Conservation (phyloP, 2,329 filamentous ascomycete genomes). For the Fusarium redolens region DNA sequence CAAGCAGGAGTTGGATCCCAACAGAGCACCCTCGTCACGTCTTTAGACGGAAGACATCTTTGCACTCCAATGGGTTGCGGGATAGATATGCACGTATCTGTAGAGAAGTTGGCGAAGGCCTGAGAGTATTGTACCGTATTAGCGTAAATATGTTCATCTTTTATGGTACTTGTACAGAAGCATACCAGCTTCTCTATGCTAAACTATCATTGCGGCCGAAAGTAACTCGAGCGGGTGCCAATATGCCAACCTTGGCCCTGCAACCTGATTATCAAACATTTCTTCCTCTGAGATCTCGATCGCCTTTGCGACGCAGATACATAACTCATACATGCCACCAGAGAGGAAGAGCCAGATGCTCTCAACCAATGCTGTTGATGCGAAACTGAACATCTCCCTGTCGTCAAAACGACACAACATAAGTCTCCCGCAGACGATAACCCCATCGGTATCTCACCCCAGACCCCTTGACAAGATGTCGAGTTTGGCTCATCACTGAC, state of each 20-base stretch:
- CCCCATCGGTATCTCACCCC: background rate
- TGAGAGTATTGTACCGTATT: background rate
- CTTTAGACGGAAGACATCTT: background rate
- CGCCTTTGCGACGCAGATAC: fast-evolving
- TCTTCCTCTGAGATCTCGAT: too few species aligned
- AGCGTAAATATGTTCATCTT: background rate
- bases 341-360: background rate
- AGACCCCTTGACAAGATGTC: fast-evolving
- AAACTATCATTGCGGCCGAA: background rate
- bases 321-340: background rate
- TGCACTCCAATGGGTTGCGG: too few species aligned
- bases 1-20: conserved; percentile 15
- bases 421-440: fast-evolving
- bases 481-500: background rate
- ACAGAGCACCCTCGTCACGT: background rate
- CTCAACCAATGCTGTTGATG: background rate
- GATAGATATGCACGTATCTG: background rate
- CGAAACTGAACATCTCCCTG: background rate
- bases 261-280: background rate
- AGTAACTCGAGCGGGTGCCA: background rate
- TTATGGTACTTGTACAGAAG: background rate
- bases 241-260: background rate
- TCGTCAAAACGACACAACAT: background rate
- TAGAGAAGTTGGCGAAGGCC: background rate
- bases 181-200: background rate